A percentile compares a stretch with the other conserved stretches of the same genome.
Conservation (phyloP, 2,329 filamentous ascomycete species). For the Fusarium euwallaceae region DNA sequence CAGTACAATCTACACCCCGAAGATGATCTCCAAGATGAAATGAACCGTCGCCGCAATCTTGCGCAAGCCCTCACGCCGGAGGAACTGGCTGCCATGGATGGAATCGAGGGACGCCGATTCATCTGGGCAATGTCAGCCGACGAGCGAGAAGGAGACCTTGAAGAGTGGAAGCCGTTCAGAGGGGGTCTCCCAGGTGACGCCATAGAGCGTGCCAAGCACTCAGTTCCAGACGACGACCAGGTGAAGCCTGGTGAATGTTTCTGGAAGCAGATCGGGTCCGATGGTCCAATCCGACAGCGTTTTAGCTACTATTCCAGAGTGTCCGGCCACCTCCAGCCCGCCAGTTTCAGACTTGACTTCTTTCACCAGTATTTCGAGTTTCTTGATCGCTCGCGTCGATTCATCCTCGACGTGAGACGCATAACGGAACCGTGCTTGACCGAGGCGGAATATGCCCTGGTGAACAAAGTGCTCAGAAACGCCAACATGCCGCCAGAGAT, state of each 20-base stretch:
- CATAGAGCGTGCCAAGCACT: background rate
- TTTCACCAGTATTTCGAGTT: background rate
- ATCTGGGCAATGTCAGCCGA: background rate
- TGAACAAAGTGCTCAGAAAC: background rate
- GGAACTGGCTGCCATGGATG: background rate
- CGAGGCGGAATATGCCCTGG: background rate
- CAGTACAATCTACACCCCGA: background rate
- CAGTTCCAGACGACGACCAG: background rate
- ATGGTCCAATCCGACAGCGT: conserved; percentile 15
- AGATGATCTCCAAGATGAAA: background rate
- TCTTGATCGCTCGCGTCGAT: conserved; percentile 21
- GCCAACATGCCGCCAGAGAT: conserved; percentile 9
- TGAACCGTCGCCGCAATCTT: background rate
- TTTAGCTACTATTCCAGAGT: background rate
- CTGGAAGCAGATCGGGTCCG: conserved; percentile 2
- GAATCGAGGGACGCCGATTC: background rate
- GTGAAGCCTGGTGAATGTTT: background rate
- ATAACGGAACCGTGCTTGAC: background rate
- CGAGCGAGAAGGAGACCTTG: background rate
- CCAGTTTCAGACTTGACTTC: background rate
- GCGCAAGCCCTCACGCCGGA: background rate
- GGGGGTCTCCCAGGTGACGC: background rate
- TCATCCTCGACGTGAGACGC: conserved; percentile 17
- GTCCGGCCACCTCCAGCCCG: background rate
- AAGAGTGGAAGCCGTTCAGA: background rate